phyloP scores from a whole-genome alignment of 208 protist species.

The Trypanosoma platydactyli region DNA sequence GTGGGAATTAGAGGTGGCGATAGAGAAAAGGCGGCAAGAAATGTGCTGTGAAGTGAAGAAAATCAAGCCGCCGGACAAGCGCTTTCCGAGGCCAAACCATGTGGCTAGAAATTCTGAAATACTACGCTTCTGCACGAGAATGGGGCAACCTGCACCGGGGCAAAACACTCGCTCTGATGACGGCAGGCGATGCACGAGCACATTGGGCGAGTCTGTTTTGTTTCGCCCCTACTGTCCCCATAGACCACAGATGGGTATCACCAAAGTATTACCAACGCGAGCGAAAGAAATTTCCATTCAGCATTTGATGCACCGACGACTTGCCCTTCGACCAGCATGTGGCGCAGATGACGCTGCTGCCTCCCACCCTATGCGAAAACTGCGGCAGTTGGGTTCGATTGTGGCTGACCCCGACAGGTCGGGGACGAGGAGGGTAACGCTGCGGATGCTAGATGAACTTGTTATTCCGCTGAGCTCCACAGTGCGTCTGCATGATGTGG shows the following conservation, averaged over 20 bases:
- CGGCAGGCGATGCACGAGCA: neutral
- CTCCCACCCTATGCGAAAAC: neutral
- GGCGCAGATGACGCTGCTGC: neutral
- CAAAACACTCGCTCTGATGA: neutral
- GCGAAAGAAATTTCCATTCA: neutral
- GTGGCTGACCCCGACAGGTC: neutral
- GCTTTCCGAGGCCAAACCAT: too few relatives aligned
- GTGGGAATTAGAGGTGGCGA: too few relatives aligned
- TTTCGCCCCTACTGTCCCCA: neutral
- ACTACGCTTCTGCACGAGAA: too few relatives aligned
- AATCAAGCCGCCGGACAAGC: too few relatives aligned
- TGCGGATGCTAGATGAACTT: slow-evolving; percentile 11
- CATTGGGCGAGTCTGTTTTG: neutral
- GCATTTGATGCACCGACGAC: neutral
- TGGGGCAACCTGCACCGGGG: neutral
- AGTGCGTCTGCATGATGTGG: slow-evolving; percentile 25
- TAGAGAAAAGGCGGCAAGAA: too few relatives aligned
- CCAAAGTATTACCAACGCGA: neutral
- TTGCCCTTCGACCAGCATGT: neutral
- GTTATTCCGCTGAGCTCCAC: slow-evolving; percentile 11
- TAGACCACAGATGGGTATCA: neutral
- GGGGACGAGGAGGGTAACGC: neutral
- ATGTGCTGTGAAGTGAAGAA: too few relatives aligned
- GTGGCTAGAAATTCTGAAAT: too few relatives aligned
- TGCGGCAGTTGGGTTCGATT: slow-evolving; percentile 14